Percentiles rank a stretch among this genome's conserved stretches.
Conservation (phyloP, 306 rosid species). For the Rubus parviflorus region DNA sequence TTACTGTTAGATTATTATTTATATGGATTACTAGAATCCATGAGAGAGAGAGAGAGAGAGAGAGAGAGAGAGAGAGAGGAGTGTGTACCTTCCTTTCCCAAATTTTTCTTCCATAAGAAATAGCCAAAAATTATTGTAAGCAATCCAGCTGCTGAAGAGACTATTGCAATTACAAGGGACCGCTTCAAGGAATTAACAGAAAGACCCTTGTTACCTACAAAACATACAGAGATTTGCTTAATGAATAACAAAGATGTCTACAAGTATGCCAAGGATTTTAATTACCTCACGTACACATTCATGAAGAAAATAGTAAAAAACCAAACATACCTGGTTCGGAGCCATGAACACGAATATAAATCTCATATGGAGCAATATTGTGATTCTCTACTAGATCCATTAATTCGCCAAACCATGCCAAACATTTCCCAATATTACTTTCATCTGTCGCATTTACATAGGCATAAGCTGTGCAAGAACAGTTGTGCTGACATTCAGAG, state of each 20-base stretch:
- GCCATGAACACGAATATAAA: neutral
- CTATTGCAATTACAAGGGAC: constrained; percentile 1
- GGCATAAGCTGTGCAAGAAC: constrained; percentile 69
- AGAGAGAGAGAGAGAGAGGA: neutral
- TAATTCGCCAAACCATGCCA: constrained; percentile 23
- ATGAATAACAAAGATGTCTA: neutral
- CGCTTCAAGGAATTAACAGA: neutral
- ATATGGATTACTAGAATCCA: neutral
- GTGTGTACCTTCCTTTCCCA: neutral
- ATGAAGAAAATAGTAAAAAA: neutral
- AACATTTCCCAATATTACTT: neutral
- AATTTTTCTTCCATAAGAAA: neutral
- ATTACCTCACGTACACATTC: neutral
- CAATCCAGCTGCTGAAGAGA: neutral
- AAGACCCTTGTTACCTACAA: neutral
- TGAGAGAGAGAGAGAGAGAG: too few relatives aligned
- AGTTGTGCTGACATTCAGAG: constrained; percentile 37
- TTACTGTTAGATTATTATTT: neutral
- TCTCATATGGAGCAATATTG: neutral
- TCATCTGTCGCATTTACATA: neutral
- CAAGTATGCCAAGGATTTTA: neutral
- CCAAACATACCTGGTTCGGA: neutral
- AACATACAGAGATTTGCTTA: neutral
- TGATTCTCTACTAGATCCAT: neutral
- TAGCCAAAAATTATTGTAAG: neutral